Evolutionary conservation across 192 early-diverging fungal species (phyloP), one percentile per base, ranked within the genome.

Genomic region (Gamsiella multidivaricata): DNA sequence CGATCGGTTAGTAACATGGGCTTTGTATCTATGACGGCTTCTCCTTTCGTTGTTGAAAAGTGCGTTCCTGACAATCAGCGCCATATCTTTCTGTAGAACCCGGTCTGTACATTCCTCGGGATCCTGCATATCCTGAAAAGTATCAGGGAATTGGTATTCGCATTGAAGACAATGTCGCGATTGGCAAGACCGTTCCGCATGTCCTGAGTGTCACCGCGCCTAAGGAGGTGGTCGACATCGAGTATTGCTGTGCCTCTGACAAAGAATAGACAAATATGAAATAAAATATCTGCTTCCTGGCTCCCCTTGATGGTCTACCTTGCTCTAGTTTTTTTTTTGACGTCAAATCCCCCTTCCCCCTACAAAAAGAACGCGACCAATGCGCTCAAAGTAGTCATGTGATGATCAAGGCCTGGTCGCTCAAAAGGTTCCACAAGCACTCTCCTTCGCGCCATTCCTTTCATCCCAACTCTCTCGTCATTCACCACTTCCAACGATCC

Each of bases 91-190:
- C 11, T 46, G 29, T 39, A 83, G 97, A 99, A 73, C 96, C 97
- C 0, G 97, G 95, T 1, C 33, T 99, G 5, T 99, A 99, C 75
- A 90, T 98, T 53, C 96, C 97, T 0, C 82, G 84, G 47, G 84
- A 91, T 37, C 49, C 80, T 65, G 82, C 76, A 14, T 99, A 92
- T 80, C 94, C 95, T 8, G 83, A 84, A 61, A 82, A 91, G 52
- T 95, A 90, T 74, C 92, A 93, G 15, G 94, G 94, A 0, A 93
- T 96, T 47, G 97, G 95, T 23, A 92, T 99, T 45, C 89, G 97
- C 39, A 97, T 99, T 42, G 97, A 99, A 69, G 97, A 99, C 74
- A 93, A 99, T 81, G 88, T 99, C 5, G 89, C 90, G 11, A 87
- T 99, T 73, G 93, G 92, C 3, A 81, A 86, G 60, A 79, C 83